These are phyloP conservation scores for Lichtheimia hyalospora DNA, from an alignment of 371 early-diverging fungal genomes.

Conservation along the genomic window DNA sequence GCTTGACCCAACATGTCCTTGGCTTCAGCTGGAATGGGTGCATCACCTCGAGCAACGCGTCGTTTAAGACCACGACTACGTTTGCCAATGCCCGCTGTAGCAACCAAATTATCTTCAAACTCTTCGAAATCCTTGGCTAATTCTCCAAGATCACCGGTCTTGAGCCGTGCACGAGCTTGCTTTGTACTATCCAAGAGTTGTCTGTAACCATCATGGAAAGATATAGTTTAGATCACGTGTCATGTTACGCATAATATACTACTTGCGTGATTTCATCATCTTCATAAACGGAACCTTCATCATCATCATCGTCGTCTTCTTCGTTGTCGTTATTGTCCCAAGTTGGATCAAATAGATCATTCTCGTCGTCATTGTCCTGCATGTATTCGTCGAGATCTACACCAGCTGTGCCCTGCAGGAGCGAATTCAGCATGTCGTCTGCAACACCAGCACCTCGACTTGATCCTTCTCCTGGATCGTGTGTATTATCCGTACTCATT, in stretches of 20 bases:
- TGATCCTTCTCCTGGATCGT: no score
- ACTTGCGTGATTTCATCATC: slow-evolving; percentile 25
- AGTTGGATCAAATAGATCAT: slow-evolving; percentile 2
- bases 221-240: background rate
- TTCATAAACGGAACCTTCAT: slow-evolving; percentile 4
- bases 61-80: slow-evolving; percentile 14
- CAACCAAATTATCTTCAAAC: slow-evolving; percentile 37
- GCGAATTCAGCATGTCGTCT: background rate
- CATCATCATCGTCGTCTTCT: slow-evolving; percentile 14
- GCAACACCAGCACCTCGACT: no score
- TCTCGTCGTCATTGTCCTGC: slow-evolving; percentile 25
- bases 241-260: background rate
- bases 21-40: slow-evolving; percentile 49
- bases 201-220: slow-evolving; percentile 11
- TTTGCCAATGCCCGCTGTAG: slow-evolving; percentile 35
- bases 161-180: slow-evolving; percentile 14
- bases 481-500: no score
- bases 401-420: background rate
- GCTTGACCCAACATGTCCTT: slow-evolving; percentile 71
- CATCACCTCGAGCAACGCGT: slow-evolving; percentile 24
- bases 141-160: slow-evolving; percentile 36
- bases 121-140: slow-evolving; percentile 34
- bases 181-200: slow-evolving; percentile 16
- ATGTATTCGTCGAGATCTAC: slow-evolving; percentile 16
- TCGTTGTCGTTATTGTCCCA: slow-evolving; percentile 16